These are phyloP conservation scores for Posidonia oceanica DNA, from an alignment of 116 monocot species.

Conservation along the genomic window DNA sequence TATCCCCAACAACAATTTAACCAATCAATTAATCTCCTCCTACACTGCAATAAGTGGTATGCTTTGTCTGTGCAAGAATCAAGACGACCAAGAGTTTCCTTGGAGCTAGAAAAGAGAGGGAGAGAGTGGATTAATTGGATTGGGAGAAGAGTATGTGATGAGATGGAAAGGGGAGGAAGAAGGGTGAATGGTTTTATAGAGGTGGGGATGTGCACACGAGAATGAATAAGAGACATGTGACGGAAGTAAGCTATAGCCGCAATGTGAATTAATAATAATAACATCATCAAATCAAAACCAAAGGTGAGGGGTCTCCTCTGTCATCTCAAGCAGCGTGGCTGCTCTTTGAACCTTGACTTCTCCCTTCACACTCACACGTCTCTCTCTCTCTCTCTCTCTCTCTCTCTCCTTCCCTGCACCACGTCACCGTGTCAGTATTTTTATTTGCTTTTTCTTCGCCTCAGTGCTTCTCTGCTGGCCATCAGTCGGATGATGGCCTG, in stretches of 20 bases:
- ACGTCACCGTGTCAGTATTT: no score
- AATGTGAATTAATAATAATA: neutral
- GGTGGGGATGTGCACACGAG: neutral
- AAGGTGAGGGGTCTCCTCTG: neutral
- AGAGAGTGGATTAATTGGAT: neutral
- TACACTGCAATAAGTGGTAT: no score
- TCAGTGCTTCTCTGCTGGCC: no score
- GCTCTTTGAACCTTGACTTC: neutral
- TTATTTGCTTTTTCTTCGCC: no score
- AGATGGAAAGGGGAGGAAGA: neutral
- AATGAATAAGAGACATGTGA: slow-evolving; percentile 2
- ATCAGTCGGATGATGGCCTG: no score
- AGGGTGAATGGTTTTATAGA: neutral
- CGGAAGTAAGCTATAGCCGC: neutral
- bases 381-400: neutral
- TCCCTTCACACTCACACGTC: neutral
- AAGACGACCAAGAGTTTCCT: neutral
- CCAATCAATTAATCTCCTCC: neutral
- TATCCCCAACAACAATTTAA: neutral
- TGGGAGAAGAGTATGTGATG: neutral
- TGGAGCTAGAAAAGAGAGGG: neutral
- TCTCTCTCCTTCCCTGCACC: neutral
- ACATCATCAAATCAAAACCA: neutral
- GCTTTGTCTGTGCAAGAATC: neutral
- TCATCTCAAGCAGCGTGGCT: neutral